These are phyloP conservation scores for Malus hybrid DNA, from an alignment of 331 rosid genomes.

Conservation along the genomic window DNA sequence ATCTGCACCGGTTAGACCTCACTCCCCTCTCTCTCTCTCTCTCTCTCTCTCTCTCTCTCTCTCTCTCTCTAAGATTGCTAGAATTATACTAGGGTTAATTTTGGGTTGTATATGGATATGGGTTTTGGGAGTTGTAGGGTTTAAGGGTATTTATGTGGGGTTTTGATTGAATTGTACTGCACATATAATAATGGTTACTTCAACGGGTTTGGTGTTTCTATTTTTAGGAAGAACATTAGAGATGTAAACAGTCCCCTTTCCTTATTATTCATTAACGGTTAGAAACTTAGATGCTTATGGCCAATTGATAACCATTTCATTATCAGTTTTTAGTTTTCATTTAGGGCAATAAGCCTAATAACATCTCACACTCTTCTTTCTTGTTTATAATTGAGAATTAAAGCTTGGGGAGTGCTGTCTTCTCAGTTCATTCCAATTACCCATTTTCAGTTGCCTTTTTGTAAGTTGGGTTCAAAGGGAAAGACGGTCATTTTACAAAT, in stretches of 20 bases:
- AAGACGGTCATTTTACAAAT: not conserved
- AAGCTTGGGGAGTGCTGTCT: not conserved
- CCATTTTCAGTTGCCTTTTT: not conserved
- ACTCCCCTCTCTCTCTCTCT: not conserved
- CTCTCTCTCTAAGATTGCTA: not conserved
- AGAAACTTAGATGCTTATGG: not conserved
- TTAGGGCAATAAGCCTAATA: not conserved
- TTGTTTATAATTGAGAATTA: not conserved
- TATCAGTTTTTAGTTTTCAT: not conserved
- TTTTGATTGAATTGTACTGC: not conserved
- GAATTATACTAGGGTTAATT: not conserved
- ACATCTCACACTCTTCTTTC: not conserved
- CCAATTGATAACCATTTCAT: not conserved
- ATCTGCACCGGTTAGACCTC: conserved; percentile 88
- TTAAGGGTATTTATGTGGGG: not conserved
- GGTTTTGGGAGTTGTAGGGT: not conserved
- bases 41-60: not conserved
- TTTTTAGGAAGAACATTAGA: not conserved
- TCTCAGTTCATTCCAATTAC: not conserved
- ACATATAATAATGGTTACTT: not conserved
- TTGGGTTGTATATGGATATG: not conserved
- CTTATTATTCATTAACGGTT: not conserved
- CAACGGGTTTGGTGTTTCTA: not conserved
- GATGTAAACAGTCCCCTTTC: not conserved
- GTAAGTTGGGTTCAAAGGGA: not conserved